A percentile compares a stretch with the other conserved stretches of the same genome.
Evolutionary conservation across 2,329 filamentous ascomycete genomes (phyloP).

Genomic region (Penicillium fuscoglaucum): DNA sequence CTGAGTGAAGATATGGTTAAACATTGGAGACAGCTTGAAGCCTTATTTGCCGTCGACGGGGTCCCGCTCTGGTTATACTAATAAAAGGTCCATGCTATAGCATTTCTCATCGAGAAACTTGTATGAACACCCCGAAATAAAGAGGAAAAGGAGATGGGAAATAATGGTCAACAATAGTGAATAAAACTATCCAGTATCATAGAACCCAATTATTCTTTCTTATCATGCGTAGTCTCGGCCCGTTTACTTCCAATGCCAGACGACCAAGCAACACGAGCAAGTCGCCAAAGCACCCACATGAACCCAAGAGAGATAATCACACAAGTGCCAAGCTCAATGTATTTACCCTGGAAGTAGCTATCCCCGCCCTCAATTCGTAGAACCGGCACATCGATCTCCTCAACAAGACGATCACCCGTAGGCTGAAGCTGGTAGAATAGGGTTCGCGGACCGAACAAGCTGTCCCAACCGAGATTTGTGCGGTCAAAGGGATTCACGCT

Average conservation of each 20-base stretch:
- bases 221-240: conserved; percentile 19
- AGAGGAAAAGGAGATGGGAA: background rate
- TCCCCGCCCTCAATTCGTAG: conserved; percentile 56
- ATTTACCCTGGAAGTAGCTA: conserved; percentile 35
- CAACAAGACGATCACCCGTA: conserved; percentile 50
- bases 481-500: conserved; percentile 81
- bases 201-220: conserved; percentile 27
- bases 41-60: no score
- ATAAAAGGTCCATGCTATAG: background rate
- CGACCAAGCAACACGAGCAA: conserved; percentile 40
- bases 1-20: no score
- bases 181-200: background rate
- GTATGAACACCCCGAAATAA: background rate
- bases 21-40: no score
- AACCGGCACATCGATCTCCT: conserved; percentile 64
- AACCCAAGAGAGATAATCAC: conserved; percentile 64
- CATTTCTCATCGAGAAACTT: background rate
- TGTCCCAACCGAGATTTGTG: conserved; percentile 80
- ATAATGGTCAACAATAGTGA: background rate
- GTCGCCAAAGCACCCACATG: conserved; percentile 66
- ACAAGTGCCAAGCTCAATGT: conserved; percentile 58
- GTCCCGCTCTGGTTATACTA: background rate
- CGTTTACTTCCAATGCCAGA: conserved; percentile 16
- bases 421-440: conserved; percentile 79
- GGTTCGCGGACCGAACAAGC: conserved; percentile 71